Conservation (phyloP, 441 rosid species). For the Brassica hybrid region DNA sequence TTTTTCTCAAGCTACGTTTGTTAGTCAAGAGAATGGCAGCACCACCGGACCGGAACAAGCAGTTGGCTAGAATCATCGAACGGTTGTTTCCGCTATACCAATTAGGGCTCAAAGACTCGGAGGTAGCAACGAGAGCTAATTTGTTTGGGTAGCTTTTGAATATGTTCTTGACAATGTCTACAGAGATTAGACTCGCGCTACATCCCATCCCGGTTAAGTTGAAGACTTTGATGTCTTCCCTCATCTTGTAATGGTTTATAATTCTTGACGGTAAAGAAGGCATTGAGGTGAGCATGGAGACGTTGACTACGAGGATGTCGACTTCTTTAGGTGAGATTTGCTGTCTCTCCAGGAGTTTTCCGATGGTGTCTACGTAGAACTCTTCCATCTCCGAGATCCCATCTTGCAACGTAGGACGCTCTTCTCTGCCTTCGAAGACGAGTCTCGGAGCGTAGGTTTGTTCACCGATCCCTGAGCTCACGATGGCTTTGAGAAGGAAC, state of each 20-base stretch:
- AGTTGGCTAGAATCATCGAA: conserved; percentile 90
- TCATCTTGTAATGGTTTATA: conserved; percentile 76
- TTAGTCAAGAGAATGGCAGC: conserved; percentile 76
- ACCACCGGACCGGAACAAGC: conserved; percentile 87
- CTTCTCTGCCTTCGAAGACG: conserved; percentile 65
- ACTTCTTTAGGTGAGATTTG: conserved; percentile 64
- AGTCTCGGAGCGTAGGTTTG: conserved; percentile 65
- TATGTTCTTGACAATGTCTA: conserved; percentile 64
- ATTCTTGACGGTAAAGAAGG: conserved; percentile 76
- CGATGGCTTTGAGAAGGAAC: conserved; percentile 69
- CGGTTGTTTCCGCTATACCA: conserved; percentile 82
- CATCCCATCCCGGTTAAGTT: conserved; percentile 95
- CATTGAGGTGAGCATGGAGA: conserved; percentile 64
- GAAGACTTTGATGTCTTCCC: conserved; percentile 70
- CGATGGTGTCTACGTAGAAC: conserved; percentile 65
- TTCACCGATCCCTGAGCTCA: conserved; percentile 72
- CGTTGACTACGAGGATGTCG: conserved; percentile 78
- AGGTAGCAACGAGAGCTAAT: conserved; percentile 67
- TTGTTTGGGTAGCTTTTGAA: conserved; percentile 59
- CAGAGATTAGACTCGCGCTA: conserved; percentile 81
- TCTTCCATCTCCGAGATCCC: conserved; percentile 80
- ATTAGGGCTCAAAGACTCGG: conserved; percentile 81
- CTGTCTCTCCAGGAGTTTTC: conserved; percentile 60
- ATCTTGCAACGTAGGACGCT: conserved; percentile 58
- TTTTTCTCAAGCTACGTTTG: conserved; percentile 56